Conservation (phyloP, 2,329 filamentous ascomycete genomes). For the Elsinoe fawcettii region DNA sequence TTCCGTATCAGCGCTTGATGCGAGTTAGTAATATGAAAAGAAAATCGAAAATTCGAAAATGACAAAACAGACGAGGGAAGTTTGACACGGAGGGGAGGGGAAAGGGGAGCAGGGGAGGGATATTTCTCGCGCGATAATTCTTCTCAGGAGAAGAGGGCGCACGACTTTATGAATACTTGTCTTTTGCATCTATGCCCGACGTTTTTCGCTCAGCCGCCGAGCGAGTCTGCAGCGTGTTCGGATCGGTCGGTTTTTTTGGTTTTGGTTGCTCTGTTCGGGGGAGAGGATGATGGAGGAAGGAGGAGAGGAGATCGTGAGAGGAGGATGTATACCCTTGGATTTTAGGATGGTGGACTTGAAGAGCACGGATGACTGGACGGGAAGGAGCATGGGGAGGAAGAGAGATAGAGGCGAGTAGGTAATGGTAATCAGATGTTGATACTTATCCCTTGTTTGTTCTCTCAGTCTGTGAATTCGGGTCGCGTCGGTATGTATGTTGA, state of each 20-base stretch:
- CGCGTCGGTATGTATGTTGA: no score
- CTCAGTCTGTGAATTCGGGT: no score
- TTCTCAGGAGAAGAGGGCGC: background rate
- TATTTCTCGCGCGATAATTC: background rate
- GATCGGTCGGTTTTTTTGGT: no score
- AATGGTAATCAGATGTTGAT: conserved; percentile 7
- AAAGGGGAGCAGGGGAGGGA: background rate
- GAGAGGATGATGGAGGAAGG: no score
- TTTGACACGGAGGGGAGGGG: background rate
- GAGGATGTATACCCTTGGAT: no score
- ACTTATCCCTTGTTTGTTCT: background rate
- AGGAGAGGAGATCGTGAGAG: no score
- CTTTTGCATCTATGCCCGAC: background rate
- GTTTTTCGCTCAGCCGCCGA: background rate
- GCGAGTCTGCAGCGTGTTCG: background rate
- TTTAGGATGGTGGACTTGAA: no score
- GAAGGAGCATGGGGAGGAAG: background rate
- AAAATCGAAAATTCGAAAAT: background rate
- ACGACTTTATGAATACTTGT: conserved; percentile 4
- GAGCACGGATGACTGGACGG: no score
- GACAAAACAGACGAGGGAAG: no score
- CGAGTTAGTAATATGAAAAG: background rate
- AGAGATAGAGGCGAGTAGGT: background rate
- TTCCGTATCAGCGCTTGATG: background rate
- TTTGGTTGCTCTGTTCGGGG: no score